Evolutionary conservation across 1,139 yeast genomes (phyloP), one percentile per base, ranked within the genome.

Genomic region (Spencermartinsiella ligniputridi): DNA sequence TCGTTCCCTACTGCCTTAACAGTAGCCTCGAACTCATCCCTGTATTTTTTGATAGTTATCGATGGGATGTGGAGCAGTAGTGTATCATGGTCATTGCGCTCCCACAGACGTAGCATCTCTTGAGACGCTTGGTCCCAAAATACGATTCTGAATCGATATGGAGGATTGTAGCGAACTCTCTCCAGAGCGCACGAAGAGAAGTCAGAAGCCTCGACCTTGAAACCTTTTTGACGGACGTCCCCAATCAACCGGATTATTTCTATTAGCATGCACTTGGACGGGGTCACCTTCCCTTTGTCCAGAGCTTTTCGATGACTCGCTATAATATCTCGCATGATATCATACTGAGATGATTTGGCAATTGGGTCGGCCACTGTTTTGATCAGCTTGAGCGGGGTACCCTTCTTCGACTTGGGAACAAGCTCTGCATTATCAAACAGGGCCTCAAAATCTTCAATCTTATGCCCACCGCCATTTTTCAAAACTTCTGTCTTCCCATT

Each of bases 1-100:
- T 27, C 32, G n/a, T 27, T 27, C 15, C 32, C 32, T n/a, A 27
- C 5, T 27, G 32, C 32, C n/a, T 27, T 27, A 15, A n/a, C 32
- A n/a, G 32, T 27, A 9, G 32, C 32, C 32, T 27, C 32, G 32
- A 27, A 27, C 32, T 27, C 32, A 15, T 27, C 32, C 5, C 32
- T 9, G 15, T 27, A 27, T 27, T 27, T 27, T 15, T 27, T 27
- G 8, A 27, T n/a, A 9, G 32, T 9, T 27, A 27, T 27, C 15
- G 32, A 27, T 4, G 32, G 32, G n/a, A 27, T 27, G 15, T 27
- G 32, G 6, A 27, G 32, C 8, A 27, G 32, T 15, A 27, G 15
- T 5, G 32, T 27, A 11, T 27, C 32, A n/a, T 6, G 15, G 32
- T 27, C 32, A 15, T 27, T 27, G 32, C 32, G 32, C n/a, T 27